Percentiles rank a stretch among this genome's conserved stretches.
Evolutionary conservation across 805 yeast genomes (phyloP).

Genomic region (Kodamaea laetipori): DNA sequence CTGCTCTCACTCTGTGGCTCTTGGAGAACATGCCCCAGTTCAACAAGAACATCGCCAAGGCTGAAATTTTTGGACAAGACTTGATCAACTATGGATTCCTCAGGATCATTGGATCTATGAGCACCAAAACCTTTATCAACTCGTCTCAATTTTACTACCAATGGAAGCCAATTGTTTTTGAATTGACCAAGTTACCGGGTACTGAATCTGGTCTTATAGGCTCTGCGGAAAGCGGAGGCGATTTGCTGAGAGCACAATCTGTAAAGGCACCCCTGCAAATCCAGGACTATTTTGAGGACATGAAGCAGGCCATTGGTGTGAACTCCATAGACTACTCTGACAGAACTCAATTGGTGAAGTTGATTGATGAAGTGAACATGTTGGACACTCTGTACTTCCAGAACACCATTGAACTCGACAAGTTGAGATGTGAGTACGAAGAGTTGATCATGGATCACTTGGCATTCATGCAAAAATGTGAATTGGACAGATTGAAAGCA

Average conservation of each 20-base stretch:
- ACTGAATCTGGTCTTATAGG: slow-evolving; percentile 12
- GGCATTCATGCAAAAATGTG: slow-evolving; percentile 80
- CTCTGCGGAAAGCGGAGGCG: slow-evolving; percentile 14
- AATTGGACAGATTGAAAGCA: slow-evolving; percentile 73
- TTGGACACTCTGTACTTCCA: slow-evolving; percentile 53
- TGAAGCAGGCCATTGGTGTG: slow-evolving; percentile 49
- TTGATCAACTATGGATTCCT: slow-evolving; percentile 62
- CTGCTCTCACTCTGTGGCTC: slow-evolving; percentile 61
- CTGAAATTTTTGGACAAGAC: slow-evolving; percentile 76
- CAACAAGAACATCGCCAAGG: slow-evolving; percentile 52
- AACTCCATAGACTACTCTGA: slow-evolving; percentile 46
- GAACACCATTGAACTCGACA: slow-evolving; percentile 61
- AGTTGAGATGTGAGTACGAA: slow-evolving; percentile 70
- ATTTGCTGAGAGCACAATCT: slow-evolving; percentile 7
- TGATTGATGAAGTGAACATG: slow-evolving; percentile 57
- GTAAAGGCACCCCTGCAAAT: slow-evolving; percentile 13
- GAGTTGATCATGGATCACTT: slow-evolving; percentile 71
- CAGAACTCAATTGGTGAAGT: slow-evolving; percentile 51
- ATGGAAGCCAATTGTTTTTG: slow-evolving; percentile 74
- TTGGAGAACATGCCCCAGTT: slow-evolving; percentile 46
- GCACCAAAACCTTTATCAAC: slow-evolving; percentile 59
- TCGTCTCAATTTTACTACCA: slow-evolving; percentile 75
- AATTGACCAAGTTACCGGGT: slow-evolving; percentile 35
- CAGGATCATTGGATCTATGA: slow-evolving; percentile 63
- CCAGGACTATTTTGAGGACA: slow-evolving; percentile 40